phyloP scores from a whole-genome alignment of 139 green algal species.

The Yamagishiella unicocca region DNA sequence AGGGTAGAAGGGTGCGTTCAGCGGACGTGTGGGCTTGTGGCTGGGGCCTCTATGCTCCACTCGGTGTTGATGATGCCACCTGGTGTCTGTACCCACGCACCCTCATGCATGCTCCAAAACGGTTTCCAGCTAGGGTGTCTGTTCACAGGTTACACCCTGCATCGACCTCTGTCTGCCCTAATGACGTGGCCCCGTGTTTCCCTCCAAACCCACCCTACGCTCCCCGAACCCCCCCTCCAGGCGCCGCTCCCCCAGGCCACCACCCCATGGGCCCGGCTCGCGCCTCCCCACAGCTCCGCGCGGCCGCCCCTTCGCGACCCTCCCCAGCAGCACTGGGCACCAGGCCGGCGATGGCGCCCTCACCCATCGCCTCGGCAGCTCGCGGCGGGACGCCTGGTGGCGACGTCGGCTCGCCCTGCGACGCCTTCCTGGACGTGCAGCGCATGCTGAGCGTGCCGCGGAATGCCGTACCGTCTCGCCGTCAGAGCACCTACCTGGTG shows the following conservation, averaged over 20 bases:
- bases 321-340: not conserved
- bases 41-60: too few species aligned
- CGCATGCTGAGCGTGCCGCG: not conserved
- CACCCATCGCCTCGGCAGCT: not conserved
- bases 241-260: not conserved
- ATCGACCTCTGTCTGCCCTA: too few species aligned
- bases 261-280: not conserved
- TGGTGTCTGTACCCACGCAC: too few species aligned
- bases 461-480: not conserved
- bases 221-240: too few species aligned
- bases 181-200: too few species aligned
- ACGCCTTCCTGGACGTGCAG: not conserved
- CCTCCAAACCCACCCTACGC: too few species aligned
- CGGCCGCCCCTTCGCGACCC: not conserved
- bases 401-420: not conserved
- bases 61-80: too few species aligned
- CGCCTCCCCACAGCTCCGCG: not conserved
- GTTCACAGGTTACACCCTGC: too few species aligned
- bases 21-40: too few species aligned
- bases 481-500: slow-evolving; percentile 11
- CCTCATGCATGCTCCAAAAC: too few species aligned
- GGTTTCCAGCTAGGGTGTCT: too few species aligned
- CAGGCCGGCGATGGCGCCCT: not conserved
- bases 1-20: too few species aligned
- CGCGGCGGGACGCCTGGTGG: not conserved